Percentiles rank a stretch among this genome's conserved stretches.
These are phyloP conservation scores for Lachnellula hyalina DNA, from an alignment of 2,329 filamentous ascomycete genomes.

Conservation along the genomic window DNA sequence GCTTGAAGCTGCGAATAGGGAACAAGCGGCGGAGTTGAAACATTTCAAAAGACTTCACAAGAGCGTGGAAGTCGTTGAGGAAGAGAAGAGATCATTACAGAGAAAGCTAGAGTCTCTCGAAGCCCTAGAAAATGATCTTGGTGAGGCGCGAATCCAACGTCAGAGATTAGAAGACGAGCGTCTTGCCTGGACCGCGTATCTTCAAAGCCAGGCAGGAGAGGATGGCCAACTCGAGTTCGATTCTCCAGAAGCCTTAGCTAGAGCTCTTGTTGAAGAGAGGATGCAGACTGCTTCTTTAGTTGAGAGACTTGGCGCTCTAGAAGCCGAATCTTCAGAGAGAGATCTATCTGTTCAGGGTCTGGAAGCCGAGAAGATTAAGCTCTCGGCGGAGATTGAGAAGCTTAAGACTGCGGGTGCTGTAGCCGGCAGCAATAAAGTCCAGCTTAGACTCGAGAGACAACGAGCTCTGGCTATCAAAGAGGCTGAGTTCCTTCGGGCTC, in stretches of 20 bases:
- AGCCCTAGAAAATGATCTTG: slow-evolving; percentile 67
- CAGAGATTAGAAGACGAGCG: slow-evolving; percentile 87
- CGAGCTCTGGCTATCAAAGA: slow-evolving; percentile 83
- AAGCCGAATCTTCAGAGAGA: slow-evolving; percentile 72
- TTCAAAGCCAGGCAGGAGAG: slow-evolving; percentile 61
- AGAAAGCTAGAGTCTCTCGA: slow-evolving; percentile 71
- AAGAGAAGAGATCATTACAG: slow-evolving; percentile 83
- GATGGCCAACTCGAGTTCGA: slow-evolving; percentile 69
- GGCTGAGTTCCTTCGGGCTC: slow-evolving; percentile 86
- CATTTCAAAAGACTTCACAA: slow-evolving; percentile 76
- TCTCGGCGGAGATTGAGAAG: slow-evolving; percentile 67
- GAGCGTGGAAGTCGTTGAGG: slow-evolving; percentile 89
- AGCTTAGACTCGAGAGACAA: slow-evolving; percentile 76
- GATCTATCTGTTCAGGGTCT: slow-evolving; percentile 69
- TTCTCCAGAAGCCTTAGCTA: slow-evolving; percentile 80
- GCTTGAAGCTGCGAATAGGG: slow-evolving; percentile 73
- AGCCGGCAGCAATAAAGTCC: slow-evolving; percentile 56
- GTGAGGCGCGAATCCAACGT: slow-evolving; percentile 74
- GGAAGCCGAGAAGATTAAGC: slow-evolving; percentile 60
- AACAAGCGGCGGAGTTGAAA: slow-evolving; percentile 74
- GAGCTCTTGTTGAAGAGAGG: slow-evolving; percentile 76
- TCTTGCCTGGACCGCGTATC: slow-evolving; percentile 77
- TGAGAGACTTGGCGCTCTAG: slow-evolving; percentile 71
- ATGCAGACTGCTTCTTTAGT: slow-evolving; percentile 74
- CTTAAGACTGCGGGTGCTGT: slow-evolving; percentile 47